Base-by-base conservation (phyloP, 1,284 basidiomycete genomes). In the Microbotryum intermedium region DNA sequence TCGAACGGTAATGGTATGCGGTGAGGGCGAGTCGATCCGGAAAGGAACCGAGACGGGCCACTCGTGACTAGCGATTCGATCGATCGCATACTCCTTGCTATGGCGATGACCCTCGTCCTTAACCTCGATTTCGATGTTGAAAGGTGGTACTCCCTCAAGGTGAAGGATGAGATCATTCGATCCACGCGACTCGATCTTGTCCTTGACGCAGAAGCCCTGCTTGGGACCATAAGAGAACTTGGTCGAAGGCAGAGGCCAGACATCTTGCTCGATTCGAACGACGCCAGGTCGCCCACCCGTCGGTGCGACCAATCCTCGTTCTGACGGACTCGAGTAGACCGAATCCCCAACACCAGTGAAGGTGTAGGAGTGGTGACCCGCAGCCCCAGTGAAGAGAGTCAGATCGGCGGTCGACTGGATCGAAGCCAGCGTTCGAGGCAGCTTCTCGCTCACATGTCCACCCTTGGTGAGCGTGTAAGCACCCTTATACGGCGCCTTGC, bases 341-440 rank as follows among this genome's bases (percentile, higher is more conserved):
- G 84, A 80, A 73, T 98, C 94, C 10, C 86, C 87, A 23, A 97
- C 82, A 69, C 88, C 86, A 65, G 86, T 84, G 65, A 98, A 85
- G 72, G 89, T 85, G 74, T 97, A 97, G 71, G 83, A 86, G 72
- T 93, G 87, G 58, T 84, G 81, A 4, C 92, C 92, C 2, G 89
- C 80, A 43, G 81, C 81, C 0, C 83, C 81, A 0, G 88, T 92
- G 59, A 84, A 84, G 26, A 97, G 80, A 67, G 59, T 69, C 49
- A 65, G 68, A 50, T 65, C 71, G 52, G 68, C 71, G 56, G 43
- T 67, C 42, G 23, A 64, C 64, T 62, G 73, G 63, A 66, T 70
- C 50, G 58, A 61, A 26, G 54, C 53, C 1, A 62, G 49, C 4
- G 60, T 34, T 30, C 57, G 60, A 28, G 21, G 8, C 10, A 47